Base-by-base conservation (phyloP, 768 basidiomycete species). In the Thelephora aurantiotincta region DNA sequence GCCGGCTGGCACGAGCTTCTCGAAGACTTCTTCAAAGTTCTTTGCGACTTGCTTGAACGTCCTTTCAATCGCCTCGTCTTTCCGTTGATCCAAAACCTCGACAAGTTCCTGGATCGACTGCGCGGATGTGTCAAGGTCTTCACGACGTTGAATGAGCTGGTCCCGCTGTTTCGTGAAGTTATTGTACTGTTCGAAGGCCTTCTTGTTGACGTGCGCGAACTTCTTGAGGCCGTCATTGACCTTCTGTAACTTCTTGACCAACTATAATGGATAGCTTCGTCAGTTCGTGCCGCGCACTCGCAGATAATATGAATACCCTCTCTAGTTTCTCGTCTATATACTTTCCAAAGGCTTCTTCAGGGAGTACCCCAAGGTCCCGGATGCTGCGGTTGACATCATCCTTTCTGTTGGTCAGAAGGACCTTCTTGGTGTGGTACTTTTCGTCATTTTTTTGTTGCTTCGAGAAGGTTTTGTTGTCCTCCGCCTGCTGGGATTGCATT, bases 191-290 rank as follows among this genome's bases (percentile, higher is more conserved):
- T 99, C 96, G 59, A 94, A 94, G 1, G 94, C 96, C 59, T 98
- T 97, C 72, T 99, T 99, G 71, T 99, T 99, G 52, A 98, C 94
- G 59, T 97, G 92, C 0, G 91, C 88, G 57, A 93, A 99, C 62
- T 92, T 94, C 63, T 96, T 94, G 55, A 99, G 68, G 22, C 79
- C 77, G 58, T 98, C 93, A 58, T 97, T 96, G 51, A 92, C 82
- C 12, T 74, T 71, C 54, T 94, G 92, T n/a, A 99, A 72, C 53
- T 85, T 85, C 66, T 91, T 94, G 57, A 93, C 78, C 41, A 99
- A 72, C 94, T 99, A 56, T 16, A 51, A 45, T 11, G 9, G 33
- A 36, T 23, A 34, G n/a, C 12, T 22, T 26, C 19, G 16, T 48
- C 33, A 30, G 35, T 16, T 19, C 23, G 48, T 35, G 26, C 37